Conservation (phyloP, 2,329 filamentous ascomycete genomes). For the Albifimbria verrucaria region DNA sequence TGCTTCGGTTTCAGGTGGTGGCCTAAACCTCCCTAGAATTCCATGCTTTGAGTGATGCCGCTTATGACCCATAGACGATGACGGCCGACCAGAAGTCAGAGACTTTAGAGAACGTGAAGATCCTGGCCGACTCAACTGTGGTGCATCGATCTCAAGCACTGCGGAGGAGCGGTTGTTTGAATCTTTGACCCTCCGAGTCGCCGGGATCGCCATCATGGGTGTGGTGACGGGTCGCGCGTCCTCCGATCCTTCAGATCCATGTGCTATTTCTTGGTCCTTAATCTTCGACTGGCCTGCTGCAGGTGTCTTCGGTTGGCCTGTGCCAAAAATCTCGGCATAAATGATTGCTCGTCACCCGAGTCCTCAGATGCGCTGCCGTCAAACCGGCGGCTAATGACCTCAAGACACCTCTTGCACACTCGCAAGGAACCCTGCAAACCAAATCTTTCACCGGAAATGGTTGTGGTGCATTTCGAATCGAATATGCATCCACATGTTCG, state of each 20-base stretch:
- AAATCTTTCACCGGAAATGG: slow-evolving; percentile 85
- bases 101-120: slow-evolving; percentile 89
- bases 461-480: slow-evolving; percentile 89
- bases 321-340: slow-evolving; percentile 62
- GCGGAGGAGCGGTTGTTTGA: slow-evolving; percentile 78
- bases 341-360: slow-evolving; percentile 73
- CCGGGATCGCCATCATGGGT: slow-evolving; percentile 69
- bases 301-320: slow-evolving; percentile 45
- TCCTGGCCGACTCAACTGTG: slow-evolving; percentile 82
- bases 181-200: slow-evolving; percentile 63
- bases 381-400: slow-evolving; percentile 84
- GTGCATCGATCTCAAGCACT: slow-evolving; percentile 83
- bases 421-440: slow-evolving; percentile 80
- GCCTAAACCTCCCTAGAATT: slow-evolving; percentile 71
- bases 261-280: slow-evolving; percentile 36
- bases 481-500: slow-evolving; percentile 97
- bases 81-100: slow-evolving; percentile 62
- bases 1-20: slow-evolving; percentile 71
- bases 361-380: slow-evolving; percentile 86
- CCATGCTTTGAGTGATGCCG: slow-evolving; percentile 87
- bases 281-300: slow-evolving; percentile 26
- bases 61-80: slow-evolving; percentile 72
- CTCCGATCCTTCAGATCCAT: slow-evolving; percentile 39
- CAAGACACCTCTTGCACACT: slow-evolving; percentile 89
- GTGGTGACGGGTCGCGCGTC: slow-evolving; percentile 57